Percentiles rank a stretch among this genome's conserved stretches.
Conservation (phyloP, 108 stramenopile genomes). For the Nannochloropsis salina region DNA sequence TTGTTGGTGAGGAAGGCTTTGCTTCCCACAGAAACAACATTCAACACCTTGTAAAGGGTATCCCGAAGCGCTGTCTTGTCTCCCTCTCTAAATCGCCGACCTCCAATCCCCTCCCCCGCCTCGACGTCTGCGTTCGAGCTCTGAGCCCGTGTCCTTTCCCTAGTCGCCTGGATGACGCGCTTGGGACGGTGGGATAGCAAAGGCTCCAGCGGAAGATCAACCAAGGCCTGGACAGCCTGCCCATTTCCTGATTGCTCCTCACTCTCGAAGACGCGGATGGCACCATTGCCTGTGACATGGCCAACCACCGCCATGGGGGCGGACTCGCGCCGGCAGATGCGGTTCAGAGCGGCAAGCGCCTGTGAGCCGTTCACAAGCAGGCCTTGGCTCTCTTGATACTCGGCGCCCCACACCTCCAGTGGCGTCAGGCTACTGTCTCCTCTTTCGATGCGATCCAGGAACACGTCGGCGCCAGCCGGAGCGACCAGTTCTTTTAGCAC, state of each 20-base stretch:
- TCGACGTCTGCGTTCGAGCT: not conserved
- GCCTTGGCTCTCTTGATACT: constrained; percentile 21
- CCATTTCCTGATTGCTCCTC: not conserved
- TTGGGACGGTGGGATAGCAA: not conserved
- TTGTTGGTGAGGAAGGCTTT: constrained; percentile 99
- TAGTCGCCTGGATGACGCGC: not conserved
- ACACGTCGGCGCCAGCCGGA: not conserved
- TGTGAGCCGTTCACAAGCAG: not conserved
- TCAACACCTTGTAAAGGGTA: constrained; percentile 75
- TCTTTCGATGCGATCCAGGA: not conserved
- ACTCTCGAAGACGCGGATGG: not conserved
- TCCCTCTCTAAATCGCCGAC: not conserved
- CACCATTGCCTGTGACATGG: not conserved
- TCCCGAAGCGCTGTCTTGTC: constrained; percentile 30
- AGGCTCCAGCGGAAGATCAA: constrained; percentile 7
- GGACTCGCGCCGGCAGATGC: not conserved
- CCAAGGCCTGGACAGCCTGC: not conserved
- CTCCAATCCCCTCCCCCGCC: not conserved
- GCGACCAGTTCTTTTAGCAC: constrained; percentile 21
- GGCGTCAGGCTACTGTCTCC: not conserved
- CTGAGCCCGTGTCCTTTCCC: not conserved
- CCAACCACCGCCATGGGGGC: not conserved
- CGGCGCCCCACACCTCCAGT: constrained; percentile 17
- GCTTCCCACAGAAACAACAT: constrained; percentile 85
- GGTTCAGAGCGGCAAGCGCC: not conserved